phyloP scores from a whole-genome alignment of 192 early-diverging fungal genomes.

The Linnemannia elongata region DNA sequence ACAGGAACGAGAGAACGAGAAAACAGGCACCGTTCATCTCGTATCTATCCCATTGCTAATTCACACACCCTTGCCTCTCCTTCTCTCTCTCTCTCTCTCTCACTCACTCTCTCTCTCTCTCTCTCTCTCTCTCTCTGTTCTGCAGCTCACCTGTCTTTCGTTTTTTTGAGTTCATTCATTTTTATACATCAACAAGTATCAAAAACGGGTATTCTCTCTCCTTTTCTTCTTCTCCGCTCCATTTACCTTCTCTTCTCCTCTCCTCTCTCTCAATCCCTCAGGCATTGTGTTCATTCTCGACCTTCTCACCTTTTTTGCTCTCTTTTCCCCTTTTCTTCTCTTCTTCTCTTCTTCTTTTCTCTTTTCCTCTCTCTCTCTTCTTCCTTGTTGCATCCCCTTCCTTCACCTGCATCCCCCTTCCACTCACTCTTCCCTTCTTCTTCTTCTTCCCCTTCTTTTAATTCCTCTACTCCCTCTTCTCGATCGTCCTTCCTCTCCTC shows the following conservation, averaged over 20 bases:
- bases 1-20: too few species aligned
- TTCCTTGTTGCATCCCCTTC: not conserved
- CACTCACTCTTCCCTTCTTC: not conserved
- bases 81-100: too few species aligned
- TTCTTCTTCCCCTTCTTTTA: not conserved
- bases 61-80: too few species aligned
- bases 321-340: not conserved
- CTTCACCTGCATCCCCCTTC: constrained; percentile 7
- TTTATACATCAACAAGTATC: too few species aligned
- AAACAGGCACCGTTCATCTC: too few species aligned
- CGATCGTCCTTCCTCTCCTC: not conserved
- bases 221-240: not conserved
- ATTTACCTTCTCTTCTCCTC: not conserved
- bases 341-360: not conserved
- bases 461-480: not conserved
- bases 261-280: not conserved
- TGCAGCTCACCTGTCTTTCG: not conserved
- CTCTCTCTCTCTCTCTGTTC: not conserved
- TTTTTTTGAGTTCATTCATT: not conserved
- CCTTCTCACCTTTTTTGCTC: not conserved
- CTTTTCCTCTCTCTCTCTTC: not conserved
- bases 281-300: too few species aligned
- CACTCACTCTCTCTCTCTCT: too few species aligned
- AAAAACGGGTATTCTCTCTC: not conserved
- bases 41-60: too few species aligned